Evolutionary conservation across 768 basidiomycete genomes (phyloP).

Genomic region (Auricularia cornea): DNA sequence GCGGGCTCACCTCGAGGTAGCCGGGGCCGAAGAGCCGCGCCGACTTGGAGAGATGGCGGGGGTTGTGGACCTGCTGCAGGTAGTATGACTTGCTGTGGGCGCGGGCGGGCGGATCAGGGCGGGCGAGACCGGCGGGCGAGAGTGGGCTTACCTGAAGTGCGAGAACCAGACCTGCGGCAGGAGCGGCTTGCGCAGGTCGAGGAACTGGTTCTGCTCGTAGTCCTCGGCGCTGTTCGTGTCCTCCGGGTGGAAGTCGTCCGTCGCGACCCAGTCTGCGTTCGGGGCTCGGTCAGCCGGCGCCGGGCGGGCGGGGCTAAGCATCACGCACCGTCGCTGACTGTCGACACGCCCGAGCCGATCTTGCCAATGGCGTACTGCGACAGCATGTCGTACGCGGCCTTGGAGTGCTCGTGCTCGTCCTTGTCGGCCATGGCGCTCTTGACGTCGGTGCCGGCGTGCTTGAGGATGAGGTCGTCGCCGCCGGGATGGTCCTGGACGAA

Average conservation of each 20-base stretch:
- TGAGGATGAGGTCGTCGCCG: conserved; percentile 83
- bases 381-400: conserved; percentile 86
- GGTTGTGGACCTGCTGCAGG: conserved; percentile 93
- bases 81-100: conserved; percentile 81
- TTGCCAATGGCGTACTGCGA: conserved; percentile 81
- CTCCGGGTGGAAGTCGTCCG: conserved; percentile 87
- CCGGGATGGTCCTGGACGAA: conserved; percentile 90
- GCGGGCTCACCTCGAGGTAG: conserved; percentile 60
- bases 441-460: conserved; percentile 79
- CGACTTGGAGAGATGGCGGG: conserved; percentile 73
- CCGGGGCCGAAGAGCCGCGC: conserved; percentile 81
- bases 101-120: background rate
- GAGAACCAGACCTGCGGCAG: conserved; percentile 79
- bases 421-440: conserved; percentile 72
- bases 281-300: background rate
- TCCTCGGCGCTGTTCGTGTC: conserved; percentile 76
- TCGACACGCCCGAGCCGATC: conserved; percentile 63
- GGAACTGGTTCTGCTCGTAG: conserved; percentile 82
- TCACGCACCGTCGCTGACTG: conserved; percentile 68
- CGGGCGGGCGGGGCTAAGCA: conserved; percentile 1
- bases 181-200: conserved; percentile 82
- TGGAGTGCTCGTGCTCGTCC: conserved; percentile 80
- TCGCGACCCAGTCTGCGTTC: conserved; percentile 72
- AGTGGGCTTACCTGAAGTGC: conserved; percentile 56
- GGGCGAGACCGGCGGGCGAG: background rate